These are phyloP conservation scores for Rhodotorula toruloides DNA, from an alignment of 768 basidiomycete species.

Conservation along the genomic window DNA sequence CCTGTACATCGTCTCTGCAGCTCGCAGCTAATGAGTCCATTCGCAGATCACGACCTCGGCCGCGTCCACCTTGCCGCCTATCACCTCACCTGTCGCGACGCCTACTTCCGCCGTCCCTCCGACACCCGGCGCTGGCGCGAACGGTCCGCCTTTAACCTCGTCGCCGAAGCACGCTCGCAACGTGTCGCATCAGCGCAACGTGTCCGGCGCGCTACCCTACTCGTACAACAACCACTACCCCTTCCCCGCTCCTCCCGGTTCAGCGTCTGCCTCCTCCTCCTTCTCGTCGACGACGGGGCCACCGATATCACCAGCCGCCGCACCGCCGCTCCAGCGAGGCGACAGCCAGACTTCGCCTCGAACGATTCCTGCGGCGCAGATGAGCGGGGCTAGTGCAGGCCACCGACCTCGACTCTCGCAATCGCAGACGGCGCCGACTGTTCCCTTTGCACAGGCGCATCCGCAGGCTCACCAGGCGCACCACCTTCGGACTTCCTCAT, in stretches of 20 bases:
- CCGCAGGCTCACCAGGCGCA: neutral
- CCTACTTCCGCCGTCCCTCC: neutral
- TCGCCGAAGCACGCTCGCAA: neutral
- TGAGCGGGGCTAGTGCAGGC: neutral
- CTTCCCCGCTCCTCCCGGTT: too few species aligned
- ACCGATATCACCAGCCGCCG: too few species aligned
- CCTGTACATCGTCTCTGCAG: neutral
- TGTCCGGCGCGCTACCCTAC: neutral
- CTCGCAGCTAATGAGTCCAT: neutral
- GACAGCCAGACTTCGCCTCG: neutral
- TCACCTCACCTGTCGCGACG: neutral
- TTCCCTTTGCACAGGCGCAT: neutral
- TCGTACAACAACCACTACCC: neutral
- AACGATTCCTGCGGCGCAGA: neutral
- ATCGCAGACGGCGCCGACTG: neutral
- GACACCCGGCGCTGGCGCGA: too few species aligned
- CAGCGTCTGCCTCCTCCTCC: neutral
- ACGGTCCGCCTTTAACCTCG: neutral
- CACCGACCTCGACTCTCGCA: conserved; percentile 14
- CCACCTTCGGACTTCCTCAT: neutral
- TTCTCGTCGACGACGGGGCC: too few species aligned
- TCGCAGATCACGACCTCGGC: conserved; percentile 17
- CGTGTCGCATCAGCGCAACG: neutral
- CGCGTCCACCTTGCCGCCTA: neutral
- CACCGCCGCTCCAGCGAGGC: too few species aligned